Conservation (phyloP, 1,284 basidiomycete species). For the Sanghuangporus weigelae region DNA sequence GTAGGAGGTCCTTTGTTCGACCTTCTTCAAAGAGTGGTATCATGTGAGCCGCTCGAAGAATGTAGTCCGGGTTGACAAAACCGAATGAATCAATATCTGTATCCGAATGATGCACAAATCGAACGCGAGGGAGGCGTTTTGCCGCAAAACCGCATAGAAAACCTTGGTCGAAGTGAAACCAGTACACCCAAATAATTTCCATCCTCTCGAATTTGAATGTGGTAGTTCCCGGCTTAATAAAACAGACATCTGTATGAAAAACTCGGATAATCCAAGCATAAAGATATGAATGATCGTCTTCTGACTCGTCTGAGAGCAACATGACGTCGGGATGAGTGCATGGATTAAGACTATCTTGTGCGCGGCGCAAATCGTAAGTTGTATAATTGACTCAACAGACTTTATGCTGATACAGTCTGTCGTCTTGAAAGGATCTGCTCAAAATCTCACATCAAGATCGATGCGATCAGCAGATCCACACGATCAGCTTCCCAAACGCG, state of each 20-base stretch:
- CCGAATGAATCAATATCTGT: not conserved
- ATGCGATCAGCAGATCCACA: slow-evolving; percentile 15
- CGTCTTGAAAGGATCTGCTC: not conserved
- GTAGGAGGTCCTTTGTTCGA: not conserved
- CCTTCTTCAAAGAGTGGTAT: slow-evolving; percentile 8
- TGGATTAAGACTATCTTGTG: slow-evolving; percentile 36
- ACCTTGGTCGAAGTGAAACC: not conserved
- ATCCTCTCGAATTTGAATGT: not conserved
- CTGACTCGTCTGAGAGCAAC: slow-evolving; percentile 26
- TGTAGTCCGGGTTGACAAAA: slow-evolving; percentile 4
- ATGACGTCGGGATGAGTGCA: slow-evolving; percentile 32
- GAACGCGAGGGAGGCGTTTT: not conserved
- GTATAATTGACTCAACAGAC: slow-evolving; percentile 36
- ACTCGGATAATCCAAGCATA: slow-evolving; percentile 21
- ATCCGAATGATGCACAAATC: not conserved
- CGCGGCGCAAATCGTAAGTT: slow-evolving; percentile 36
- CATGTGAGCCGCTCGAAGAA: slow-evolving; percentile 1
- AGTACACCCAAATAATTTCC: not conserved
- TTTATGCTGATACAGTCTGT: slow-evolving; percentile 30
- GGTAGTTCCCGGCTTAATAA: not conserved
- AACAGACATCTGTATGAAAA: slow-evolving; percentile 14
- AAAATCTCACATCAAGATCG: slow-evolving; percentile 16
- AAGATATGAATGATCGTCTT: slow-evolving; percentile 19
- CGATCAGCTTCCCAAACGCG: too few relatives aligned
- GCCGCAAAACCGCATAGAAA: not conserved